Base-by-base conservation (phyloP, 1,139 yeast genomes). In the Blastobotrys illinoisensis region DNA sequence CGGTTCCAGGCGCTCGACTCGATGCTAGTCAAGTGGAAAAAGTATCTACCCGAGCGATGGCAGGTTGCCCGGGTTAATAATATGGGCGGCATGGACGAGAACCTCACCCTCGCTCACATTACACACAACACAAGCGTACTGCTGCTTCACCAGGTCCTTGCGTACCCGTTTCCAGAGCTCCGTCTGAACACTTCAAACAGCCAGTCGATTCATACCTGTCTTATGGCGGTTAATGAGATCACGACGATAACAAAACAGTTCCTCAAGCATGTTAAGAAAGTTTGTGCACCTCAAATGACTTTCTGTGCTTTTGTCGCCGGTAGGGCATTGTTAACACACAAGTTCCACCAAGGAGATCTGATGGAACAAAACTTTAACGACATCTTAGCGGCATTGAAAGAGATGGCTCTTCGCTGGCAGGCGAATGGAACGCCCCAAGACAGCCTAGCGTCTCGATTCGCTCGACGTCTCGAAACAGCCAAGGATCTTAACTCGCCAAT, bases 61-160 rank as follows among this genome's bases (percentile, higher is more conserved):
- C 66, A n/a, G 57, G 50, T 18, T 19, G 43, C 47, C 13, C 47
- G 45, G 7, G 32, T 43, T 6, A 44, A 45, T 26, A 18, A 19
- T 11, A n/a, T 24, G n/a, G 51, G 45, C 20, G 32, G 32, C 14
- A 43, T 26, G 24, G 67, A 63, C 52, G 63, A 60, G 45, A 63
- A 63, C 47, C 50, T 62, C 48, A 60, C 64, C 2, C 56, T 63
- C 2, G 67, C 67, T 2, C 67, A 63, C 49, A 55, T 62, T 36
- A 60, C 63, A 4, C 66, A 63, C 49, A 63, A 63, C 46, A 61
- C 65, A 3, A 55, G 59, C 45, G 65, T 63, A n/a, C 53, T 62
- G 13, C 55, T 63, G 18, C 54, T 63, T 7, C 67, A 63, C 49
- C 67, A 63, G 44, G 54, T 59, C 50, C 51, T 62, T 3, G 65